Evolutionary conservation across 1,284 basidiomycete species (phyloP).

Genomic region (Cutaneotrichosporon cavernicola): DNA sequence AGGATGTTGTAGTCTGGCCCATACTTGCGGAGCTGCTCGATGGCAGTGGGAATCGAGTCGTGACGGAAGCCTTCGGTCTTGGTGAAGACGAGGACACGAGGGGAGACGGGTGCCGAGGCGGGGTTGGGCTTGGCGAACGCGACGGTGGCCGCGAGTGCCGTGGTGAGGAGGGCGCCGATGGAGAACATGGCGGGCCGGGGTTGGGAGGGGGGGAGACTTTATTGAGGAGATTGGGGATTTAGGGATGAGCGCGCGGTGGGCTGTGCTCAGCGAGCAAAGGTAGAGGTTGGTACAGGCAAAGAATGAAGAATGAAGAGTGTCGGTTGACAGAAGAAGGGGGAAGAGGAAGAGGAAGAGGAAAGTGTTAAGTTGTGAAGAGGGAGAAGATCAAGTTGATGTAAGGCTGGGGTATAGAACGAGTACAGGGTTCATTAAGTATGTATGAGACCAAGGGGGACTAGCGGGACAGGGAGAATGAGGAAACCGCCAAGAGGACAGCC

Average conservation of each 20-base stretch:
- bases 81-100: slow-evolving; percentile 45
- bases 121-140: slow-evolving; percentile 11
- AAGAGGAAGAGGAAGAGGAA: not conserved
- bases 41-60: slow-evolving; percentile 72
- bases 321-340: not conserved
- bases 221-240: not conserved
- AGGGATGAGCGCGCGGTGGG: too few species aligned
- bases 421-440: too few species aligned
- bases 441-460: too few species aligned
- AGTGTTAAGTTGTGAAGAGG: not conserved
- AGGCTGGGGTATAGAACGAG: too few species aligned
- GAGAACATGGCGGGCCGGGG: slow-evolving; percentile 2
- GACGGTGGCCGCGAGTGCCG: slow-evolving; percentile 3
- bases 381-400: not conserved
- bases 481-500: too few species aligned
- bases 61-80: slow-evolving; percentile 59
- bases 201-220: not conserved
- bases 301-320: not conserved
- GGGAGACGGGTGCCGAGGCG: slow-evolving; percentile 12
- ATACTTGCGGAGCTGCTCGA: slow-evolving; percentile 57
- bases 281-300: not conserved
- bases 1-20: slow-evolving; percentile 54
- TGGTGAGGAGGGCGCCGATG: slow-evolving; percentile 4
- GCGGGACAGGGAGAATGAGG: too few species aligned
- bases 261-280: not conserved